Percentiles rank a stretch among this genome's conserved stretches.
Evolutionary conservation across 2,329 filamentous ascomycete genomes (phyloP).

Genomic region (Colletotrichum shisoi): DNA sequence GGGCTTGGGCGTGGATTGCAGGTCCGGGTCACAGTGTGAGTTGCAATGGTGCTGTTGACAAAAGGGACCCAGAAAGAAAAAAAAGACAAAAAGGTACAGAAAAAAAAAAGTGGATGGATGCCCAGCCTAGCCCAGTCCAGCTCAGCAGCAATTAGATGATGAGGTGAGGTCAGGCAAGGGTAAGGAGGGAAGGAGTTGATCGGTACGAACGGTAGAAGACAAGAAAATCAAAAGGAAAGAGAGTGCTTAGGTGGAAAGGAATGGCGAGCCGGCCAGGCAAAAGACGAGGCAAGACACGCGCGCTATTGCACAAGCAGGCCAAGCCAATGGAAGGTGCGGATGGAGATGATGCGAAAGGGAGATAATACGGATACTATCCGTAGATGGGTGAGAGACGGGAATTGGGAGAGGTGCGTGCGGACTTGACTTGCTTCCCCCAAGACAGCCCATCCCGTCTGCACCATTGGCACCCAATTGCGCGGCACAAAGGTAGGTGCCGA

Average conservation of each 20-base stretch:
- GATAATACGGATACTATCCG: not conserved
- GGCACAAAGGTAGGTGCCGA: not conserved
- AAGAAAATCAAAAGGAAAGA: not conserved
- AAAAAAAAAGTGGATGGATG: slow-evolving; percentile 13
- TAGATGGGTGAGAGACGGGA: not conserved
- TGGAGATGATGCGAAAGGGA: slow-evolving; percentile 30
- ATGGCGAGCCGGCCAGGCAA: slow-evolving; percentile 19
- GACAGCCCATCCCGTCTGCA: slow-evolving; percentile 14
- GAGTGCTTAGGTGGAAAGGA: not conserved
- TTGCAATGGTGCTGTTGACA: not conserved
- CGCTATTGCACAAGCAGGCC: not conserved
- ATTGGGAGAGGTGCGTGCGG: slow-evolving; percentile 27
- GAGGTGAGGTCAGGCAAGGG: slow-evolving; percentile 11
- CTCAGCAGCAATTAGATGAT: not conserved
- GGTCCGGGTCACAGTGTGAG: slow-evolving; percentile 14
- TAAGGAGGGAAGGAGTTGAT: slow-evolving; percentile 5
- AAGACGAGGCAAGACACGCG: slow-evolving; percentile 16
- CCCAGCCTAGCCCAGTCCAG: slow-evolving; percentile 19
- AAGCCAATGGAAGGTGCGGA: slow-evolving; percentile 2
- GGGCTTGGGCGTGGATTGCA: slow-evolving; percentile 17
- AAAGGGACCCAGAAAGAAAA: not conserved
- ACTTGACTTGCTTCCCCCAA: not conserved
- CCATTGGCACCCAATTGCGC: slow-evolving; percentile 3
- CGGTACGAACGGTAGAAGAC: not conserved
- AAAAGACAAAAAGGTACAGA: not conserved